A percentile compares a stretch with the other conserved stretches of the same genome.
These are phyloP conservation scores for Panellus pusillus DNA, from an alignment of 768 basidiomycete genomes.

Conservation along the genomic window DNA sequence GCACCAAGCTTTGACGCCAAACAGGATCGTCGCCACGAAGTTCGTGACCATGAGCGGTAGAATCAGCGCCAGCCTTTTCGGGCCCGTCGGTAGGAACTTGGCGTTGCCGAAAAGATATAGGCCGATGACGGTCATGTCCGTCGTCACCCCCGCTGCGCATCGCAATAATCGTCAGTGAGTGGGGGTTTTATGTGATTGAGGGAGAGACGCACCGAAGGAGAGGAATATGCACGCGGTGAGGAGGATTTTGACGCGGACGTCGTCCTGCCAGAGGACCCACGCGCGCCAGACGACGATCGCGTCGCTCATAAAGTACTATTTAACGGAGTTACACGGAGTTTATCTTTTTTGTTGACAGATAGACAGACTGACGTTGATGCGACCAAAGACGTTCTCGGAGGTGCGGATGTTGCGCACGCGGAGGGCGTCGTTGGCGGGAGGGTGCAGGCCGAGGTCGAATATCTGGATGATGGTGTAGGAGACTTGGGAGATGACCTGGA, in stretches of 20 bases:
- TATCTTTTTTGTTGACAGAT: not conserved
- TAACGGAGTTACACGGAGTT: not conserved
- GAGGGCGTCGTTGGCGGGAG: not conserved
- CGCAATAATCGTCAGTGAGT: no score
- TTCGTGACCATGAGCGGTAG: slow-evolving; percentile 18
- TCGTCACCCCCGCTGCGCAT: not conserved
- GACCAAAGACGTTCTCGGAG: slow-evolving; percentile 11
- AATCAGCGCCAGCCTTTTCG: slow-evolving; percentile 1
- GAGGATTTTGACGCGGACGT: slow-evolving; percentile 5
- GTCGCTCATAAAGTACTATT: slow-evolving; percentile 23
- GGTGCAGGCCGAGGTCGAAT: not conserved
- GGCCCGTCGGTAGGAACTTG: not conserved
- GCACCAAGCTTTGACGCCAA: slow-evolving; percentile 17
- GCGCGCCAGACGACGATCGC: slow-evolving; percentile 24
- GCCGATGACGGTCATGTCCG: not conserved
- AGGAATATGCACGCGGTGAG: slow-evolving; percentile 15
- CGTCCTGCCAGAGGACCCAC: slow-evolving; percentile 22
- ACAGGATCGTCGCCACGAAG: slow-evolving; percentile 8
- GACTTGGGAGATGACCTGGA: slow-evolving; percentile 14
- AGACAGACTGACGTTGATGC: not conserved
- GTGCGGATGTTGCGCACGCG: slow-evolving; percentile 3
- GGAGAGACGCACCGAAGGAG: slow-evolving; percentile 10
- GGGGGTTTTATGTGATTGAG: no score
- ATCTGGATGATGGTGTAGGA: slow-evolving; percentile 5
- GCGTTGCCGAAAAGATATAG: slow-evolving; percentile 5